Evolutionary conservation across 139 green algal genomes (phyloP).

Genomic region (Chlamydomonas applanata): DNA sequence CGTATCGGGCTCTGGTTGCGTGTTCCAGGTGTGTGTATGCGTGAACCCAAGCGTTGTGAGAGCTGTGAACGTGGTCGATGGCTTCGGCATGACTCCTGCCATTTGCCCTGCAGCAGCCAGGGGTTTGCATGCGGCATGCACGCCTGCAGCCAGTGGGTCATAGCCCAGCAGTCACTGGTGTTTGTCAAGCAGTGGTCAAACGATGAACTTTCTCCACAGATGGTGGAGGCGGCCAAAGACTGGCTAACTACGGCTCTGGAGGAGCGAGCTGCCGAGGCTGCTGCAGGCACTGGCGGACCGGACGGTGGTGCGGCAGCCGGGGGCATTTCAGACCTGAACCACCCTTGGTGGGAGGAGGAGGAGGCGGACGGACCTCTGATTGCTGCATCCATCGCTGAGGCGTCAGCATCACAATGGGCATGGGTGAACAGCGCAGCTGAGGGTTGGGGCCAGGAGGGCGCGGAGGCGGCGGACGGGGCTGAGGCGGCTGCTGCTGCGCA

Average conservation of each 20-base stretch:
- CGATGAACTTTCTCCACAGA: constrained; percentile 7
- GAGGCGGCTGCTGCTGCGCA: constrained; percentile 14
- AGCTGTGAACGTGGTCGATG: no score
- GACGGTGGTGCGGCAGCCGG: not conserved
- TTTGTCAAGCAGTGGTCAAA: not conserved
- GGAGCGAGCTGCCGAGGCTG: not conserved
- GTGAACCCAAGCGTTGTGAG: no score
- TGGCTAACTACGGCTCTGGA: constrained; percentile 33
- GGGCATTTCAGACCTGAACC: no score
- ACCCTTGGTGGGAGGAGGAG: constrained; percentile 36
- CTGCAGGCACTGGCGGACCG: not conserved
- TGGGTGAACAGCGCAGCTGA: constrained; percentile 7
- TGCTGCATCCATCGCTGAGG: constrained; percentile 29
- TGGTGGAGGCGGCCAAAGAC: constrained; percentile 41
- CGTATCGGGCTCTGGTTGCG: no score
- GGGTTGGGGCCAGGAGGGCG: not conserved
- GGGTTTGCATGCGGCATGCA: no score
- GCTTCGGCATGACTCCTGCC: no score
- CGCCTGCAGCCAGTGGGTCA: no score
- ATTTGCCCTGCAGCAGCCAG: no score
- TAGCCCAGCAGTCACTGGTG: no score
- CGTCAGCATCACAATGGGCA: constrained; percentile 24
- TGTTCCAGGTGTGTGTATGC: no score
- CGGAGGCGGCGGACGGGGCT: constrained; percentile 9
- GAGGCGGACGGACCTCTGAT: constrained; percentile 38